Conservation (phyloP, 2,329 filamentous ascomycete genomes). For the Trichoderma sp. region DNA sequence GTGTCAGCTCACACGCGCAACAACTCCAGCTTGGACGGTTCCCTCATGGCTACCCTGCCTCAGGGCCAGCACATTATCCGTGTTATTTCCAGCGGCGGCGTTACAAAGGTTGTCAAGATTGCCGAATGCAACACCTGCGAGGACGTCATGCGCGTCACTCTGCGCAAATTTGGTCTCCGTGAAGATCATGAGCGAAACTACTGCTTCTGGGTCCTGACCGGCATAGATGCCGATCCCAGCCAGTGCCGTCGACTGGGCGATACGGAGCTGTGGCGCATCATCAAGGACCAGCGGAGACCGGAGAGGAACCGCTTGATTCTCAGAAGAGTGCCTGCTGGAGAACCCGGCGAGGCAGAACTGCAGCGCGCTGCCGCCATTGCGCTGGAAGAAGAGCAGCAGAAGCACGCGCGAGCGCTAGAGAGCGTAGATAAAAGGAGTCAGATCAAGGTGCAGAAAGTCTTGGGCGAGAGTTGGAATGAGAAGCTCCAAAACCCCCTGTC, state of each 20-base stretch:
- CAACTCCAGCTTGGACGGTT: constrained; percentile 79
- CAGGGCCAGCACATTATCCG: constrained; percentile 85
- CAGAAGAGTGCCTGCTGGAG: constrained; percentile 85
- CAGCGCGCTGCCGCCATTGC: constrained; percentile 86
- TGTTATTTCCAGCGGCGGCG: constrained; percentile 87
- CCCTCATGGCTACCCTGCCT: constrained; percentile 81
- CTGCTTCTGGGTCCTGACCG: constrained; percentile 91
- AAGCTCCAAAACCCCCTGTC: constrained; percentile 81
- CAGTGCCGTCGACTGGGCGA: constrained; percentile 82
- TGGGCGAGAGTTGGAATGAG: constrained; percentile 82
- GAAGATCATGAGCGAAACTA: constrained; percentile 93
- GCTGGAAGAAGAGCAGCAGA: constrained; percentile 77
- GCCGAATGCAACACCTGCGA: constrained; percentile 88
- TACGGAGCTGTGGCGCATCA: constrained; percentile 84
- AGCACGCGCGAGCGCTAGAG: constrained; percentile 62
- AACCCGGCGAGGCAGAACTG: constrained; percentile 83
- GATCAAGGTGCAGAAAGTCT: constrained; percentile 82
- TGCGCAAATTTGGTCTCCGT: constrained; percentile 82
- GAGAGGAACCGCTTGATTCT: constrained; percentile 90
- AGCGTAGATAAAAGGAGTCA: constrained; percentile 73
- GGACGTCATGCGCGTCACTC: constrained; percentile 84
- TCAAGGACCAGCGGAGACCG: constrained; percentile 78
- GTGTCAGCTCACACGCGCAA: constrained; percentile 71
- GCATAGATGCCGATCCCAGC: constrained; percentile 75
- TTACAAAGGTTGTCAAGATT: constrained; percentile 92